Conservation (phyloP, 257 asterid genomes). For the Solanum neorickii region DNA sequence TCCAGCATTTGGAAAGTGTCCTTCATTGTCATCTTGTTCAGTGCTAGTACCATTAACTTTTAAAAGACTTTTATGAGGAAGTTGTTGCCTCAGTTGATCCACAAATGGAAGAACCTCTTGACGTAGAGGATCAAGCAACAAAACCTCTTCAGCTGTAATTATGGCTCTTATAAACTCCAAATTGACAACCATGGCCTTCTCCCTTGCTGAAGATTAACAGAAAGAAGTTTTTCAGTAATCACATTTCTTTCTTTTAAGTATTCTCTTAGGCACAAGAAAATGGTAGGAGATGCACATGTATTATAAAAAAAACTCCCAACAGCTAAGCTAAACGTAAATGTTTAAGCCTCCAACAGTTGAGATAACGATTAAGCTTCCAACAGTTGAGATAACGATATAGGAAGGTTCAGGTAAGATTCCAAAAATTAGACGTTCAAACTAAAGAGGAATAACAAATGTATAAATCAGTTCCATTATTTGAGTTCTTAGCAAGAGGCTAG, state of each 20-base stretch:
- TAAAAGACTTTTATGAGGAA: slow-evolving; percentile 37
- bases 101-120: slow-evolving; percentile 98
- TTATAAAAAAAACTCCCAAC: not conserved
- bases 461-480: not conserved
- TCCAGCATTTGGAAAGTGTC: slow-evolving; percentile 39
- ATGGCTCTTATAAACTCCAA: slow-evolving; percentile 90
- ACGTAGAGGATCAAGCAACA: slow-evolving; percentile 86
- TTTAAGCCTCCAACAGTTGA: too few relatives aligned
- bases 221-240: not conserved
- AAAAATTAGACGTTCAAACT: not conserved
- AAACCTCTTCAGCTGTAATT: slow-evolving; percentile 87
- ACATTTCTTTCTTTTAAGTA: not conserved
- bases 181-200: slow-evolving; percentile 94
- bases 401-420: not conserved
- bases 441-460: not conserved
- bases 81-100: slow-evolving; percentile 84
- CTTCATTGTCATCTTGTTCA: slow-evolving; percentile 44
- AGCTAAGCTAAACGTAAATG: not conserved
- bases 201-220: slow-evolving; percentile 62
- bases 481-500: not conserved
- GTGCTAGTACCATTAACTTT: slow-evolving; percentile 12
- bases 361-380: not conserved
- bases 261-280: not conserved
- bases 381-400: not conserved
- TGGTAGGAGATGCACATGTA: not conserved